These are phyloP conservation scores for Suhomyces sp. DNA, from an alignment of 805 yeast genomes.

Conservation along the genomic window DNA sequence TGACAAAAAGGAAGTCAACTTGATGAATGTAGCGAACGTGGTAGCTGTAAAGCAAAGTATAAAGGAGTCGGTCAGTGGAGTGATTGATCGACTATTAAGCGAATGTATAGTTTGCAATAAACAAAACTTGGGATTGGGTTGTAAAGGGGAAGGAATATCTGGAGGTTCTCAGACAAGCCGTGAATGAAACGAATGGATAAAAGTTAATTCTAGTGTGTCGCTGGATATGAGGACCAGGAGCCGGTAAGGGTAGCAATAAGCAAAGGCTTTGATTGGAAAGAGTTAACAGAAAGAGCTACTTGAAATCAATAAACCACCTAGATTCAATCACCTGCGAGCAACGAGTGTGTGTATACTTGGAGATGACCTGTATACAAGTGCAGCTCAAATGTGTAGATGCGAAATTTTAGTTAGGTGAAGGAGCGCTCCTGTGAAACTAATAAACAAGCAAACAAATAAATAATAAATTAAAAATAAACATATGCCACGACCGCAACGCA, in stretches of 20 bases:
- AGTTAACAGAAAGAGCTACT: neutral
- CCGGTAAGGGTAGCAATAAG: neutral
- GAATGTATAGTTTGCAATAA: neutral
- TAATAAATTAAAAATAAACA: neutral
- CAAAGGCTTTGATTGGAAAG: neutral
- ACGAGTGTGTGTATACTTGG: neutral
- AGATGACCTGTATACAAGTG: neutral
- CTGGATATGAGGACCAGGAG: constrained; percentile 2
- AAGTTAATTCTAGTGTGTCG: constrained; percentile 3
- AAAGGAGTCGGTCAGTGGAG: neutral
- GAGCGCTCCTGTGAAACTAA: neutral
- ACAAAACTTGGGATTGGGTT: neutral
- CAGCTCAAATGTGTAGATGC: neutral
- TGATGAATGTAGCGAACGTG: neutral
- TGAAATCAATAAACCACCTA: neutral
- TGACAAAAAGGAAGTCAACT: neutral
- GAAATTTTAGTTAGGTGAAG: neutral
- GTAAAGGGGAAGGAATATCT: neutral
- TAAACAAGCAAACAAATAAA: neutral
- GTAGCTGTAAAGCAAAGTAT: neutral
- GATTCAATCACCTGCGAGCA: neutral
- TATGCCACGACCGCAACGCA: neutral
- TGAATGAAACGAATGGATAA: constrained; percentile 5
- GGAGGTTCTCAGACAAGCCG: neutral
- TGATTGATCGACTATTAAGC: neutral